A percentile compares a stretch with the other conserved stretches of the same genome.
Evolutionary conservation across 768 basidiomycete species (phyloP).

Genomic region (Tulasnella sp.): DNA sequence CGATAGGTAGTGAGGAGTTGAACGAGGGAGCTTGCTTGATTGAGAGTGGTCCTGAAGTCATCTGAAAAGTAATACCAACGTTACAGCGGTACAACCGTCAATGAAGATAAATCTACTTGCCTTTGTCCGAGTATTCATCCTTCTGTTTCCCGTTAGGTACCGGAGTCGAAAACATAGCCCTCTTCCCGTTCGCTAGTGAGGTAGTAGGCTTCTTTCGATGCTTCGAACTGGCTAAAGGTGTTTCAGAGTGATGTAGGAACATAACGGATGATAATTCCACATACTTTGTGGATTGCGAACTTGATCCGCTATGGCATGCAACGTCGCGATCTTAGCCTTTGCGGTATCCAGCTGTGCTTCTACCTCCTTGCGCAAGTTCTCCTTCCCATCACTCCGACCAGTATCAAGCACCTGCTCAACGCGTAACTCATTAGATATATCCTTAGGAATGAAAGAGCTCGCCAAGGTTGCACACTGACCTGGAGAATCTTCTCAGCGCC

Average conservation of each 20-base stretch:
- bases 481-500: constrained; percentile 84
- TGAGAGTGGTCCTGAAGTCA: constrained; percentile 61
- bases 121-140: constrained; percentile 18
- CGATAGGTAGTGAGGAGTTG: constrained; percentile 42
- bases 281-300: constrained; percentile 18
- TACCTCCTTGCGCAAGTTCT: constrained; percentile 56
- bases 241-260: too few relatives aligned
- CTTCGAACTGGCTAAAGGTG: neutral
- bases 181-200: constrained; percentile 16
- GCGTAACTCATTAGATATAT: neutral
- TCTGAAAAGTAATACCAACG: constrained; percentile 30
- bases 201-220: constrained; percentile 9
- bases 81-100: neutral
- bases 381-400: constrained; percentile 31
- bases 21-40: constrained; percentile 49
- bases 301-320: constrained; percentile 46
- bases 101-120: constrained; percentile 1
- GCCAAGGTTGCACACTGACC: constrained; percentile 41
- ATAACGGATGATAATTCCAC: neutral
- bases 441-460: too few relatives aligned
- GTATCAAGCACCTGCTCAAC: constrained; percentile 23
- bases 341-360: constrained; percentile 69
- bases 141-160: neutral
- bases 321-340: constrained; percentile 54
- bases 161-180: neutral